These are phyloP conservation scores for Ganoderma boninense DNA, from an alignment of 1,284 basidiomycete species.

Conservation along the genomic window DNA sequence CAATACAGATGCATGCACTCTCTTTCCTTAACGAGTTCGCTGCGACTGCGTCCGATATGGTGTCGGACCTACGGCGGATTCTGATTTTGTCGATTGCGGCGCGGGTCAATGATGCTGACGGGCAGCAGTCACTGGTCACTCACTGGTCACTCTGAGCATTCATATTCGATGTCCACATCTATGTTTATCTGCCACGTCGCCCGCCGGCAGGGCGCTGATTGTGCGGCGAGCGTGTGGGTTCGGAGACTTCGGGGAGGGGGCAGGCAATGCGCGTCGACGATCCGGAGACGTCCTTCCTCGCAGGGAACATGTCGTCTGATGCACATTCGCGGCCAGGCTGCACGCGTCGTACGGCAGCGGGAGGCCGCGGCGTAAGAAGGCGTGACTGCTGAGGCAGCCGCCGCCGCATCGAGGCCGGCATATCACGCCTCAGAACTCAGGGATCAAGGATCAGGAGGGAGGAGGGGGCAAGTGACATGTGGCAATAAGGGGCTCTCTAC, in stretches of 20 bases:
- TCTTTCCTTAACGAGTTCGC: constrained; percentile 14
- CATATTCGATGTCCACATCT: constrained; percentile 20
- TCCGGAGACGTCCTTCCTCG: constrained; percentile 25
- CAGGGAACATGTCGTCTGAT: constrained; percentile 10
- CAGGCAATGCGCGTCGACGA: constrained; percentile 1
- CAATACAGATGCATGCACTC: background rate
- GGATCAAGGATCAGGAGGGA: constrained; percentile 11
- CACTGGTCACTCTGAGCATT: background rate
- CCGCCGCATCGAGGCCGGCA: constrained; percentile 8
- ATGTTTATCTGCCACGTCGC: constrained; percentile 23
- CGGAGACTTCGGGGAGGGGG: constrained; percentile 17
- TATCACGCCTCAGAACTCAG: no score
- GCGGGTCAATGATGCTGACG: background rate
- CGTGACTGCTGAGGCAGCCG: constrained; percentile 15
- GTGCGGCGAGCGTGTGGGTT: constrained; percentile 10
- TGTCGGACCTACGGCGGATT: background rate
- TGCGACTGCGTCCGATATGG: background rate
- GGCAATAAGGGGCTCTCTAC: constrained; percentile 29
- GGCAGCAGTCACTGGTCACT: background rate
- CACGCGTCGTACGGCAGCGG: constrained; percentile 16
- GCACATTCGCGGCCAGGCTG: background rate
- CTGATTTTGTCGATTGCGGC: background rate
- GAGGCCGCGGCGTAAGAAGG: constrained; percentile 5
- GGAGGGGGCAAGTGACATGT: constrained; percentile 28
- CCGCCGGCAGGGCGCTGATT: constrained; percentile 25